Evolutionary conservation across 495 filamentous ascomycete species (phyloP).

Genomic region (Penicillium coprophilum): DNA sequence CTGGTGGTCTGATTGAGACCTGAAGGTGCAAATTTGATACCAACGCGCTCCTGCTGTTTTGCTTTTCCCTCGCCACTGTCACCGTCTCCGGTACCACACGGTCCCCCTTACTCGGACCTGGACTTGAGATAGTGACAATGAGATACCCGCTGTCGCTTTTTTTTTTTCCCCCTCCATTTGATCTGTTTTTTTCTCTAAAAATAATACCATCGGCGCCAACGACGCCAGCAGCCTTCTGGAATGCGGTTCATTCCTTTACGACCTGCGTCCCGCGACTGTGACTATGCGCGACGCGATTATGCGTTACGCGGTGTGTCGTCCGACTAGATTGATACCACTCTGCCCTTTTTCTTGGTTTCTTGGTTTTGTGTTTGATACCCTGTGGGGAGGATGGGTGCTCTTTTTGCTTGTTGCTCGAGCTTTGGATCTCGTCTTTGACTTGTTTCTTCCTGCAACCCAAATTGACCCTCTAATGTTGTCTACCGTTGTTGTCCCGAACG

Average conservation of each 20-base stretch:
- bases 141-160: constrained; percentile 42
- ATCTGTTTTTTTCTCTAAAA: constrained; percentile 18
- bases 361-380: constrained; percentile 42
- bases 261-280: constrained; percentile 40
- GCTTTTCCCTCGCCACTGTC: constrained; percentile 34
- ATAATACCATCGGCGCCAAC: constrained; percentile 19
- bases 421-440: constrained; percentile 12
- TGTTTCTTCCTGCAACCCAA: constrained; percentile 19
- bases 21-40: constrained; percentile 29
- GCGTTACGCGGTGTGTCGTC: constrained; percentile 43
- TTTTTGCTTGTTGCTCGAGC: constrained; percentile 10
- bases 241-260: constrained; percentile 41
- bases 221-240: constrained; percentile 19
- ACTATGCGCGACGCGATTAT: constrained; percentile 35
- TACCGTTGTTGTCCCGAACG: constrained; percentile 24
- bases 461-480: constrained; percentile 26
- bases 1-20: constrained; percentile 18
- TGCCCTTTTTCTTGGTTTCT: constrained; percentile 32
- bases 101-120: constrained; percentile 1
- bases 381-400: constrained; percentile 35
- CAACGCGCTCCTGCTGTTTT: constrained; percentile 24
- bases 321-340: constrained; percentile 56
- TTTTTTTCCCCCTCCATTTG: constrained; percentile 9
- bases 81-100: constrained; percentile 2
- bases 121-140: constrained; percentile 26